Conservation (phyloP, 169 alveolate species). For the Plasmodium fragile region DNA sequence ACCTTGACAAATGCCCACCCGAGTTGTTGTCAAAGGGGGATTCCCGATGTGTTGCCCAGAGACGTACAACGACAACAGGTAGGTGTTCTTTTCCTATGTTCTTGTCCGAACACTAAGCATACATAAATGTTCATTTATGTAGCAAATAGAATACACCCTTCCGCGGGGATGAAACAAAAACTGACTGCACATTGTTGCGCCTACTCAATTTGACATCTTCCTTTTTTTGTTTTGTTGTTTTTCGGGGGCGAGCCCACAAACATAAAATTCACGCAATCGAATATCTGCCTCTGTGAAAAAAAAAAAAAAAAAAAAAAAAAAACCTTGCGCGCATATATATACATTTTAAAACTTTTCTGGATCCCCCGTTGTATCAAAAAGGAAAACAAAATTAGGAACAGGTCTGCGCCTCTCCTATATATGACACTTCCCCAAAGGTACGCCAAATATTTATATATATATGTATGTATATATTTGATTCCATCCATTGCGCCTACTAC, state of each 20-base stretch:
- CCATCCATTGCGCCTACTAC: neutral
- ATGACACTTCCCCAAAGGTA: neutral
- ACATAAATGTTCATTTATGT: neutral
- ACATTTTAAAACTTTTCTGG: neutral
- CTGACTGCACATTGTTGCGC: neutral
- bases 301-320: neutral
- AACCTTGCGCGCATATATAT: neutral
- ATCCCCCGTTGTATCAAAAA: neutral
- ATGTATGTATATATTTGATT: too few species aligned
- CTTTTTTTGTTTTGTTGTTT: neutral
- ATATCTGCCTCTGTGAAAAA: neutral
- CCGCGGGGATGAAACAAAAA: neutral
- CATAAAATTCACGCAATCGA: neutral
- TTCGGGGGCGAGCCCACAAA: neutral
- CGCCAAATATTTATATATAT: neutral
- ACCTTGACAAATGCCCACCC: neutral
- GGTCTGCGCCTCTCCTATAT: neutral
- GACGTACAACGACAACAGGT: neutral
- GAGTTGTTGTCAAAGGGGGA: neutral
- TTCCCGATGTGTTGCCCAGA: neutral
- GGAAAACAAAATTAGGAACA: neutral
- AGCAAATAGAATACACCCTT: neutral
- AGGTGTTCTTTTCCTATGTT: neutral
- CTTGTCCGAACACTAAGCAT: neutral
- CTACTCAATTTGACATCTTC: neutral